Base-by-base conservation (phyloP, 2,329 filamentous ascomycete species). In the Paracoccidioides lutzii region DNA sequence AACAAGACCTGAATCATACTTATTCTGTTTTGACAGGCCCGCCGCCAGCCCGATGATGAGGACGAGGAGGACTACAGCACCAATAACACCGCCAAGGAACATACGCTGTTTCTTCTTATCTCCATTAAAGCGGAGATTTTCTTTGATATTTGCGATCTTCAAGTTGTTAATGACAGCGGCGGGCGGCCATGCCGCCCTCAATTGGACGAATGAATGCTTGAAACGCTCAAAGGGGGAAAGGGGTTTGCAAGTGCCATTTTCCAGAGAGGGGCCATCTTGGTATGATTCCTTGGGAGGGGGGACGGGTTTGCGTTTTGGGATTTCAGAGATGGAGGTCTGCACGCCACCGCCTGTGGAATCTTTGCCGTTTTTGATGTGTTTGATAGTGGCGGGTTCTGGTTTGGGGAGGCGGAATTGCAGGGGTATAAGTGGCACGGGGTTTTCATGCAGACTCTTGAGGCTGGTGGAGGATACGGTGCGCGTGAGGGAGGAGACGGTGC, bases 41-140 rank as follows among this genome's bases (percentile, higher is more conserved):
- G 67, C 65, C 10, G 65, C 64, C 35, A 72, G 57, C 4, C 67
- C 69, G 43, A 71, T 63, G 4, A 68, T 64, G 35, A 72, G 55
- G 2, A 59, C 61, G n/a, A 71, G 52, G 30, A 65, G 44, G 32
- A 63, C 33, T 8, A 43, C 32, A 3, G 48, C 60, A 10, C 58
- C 50, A 14, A 58, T 53, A 12, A 44, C 59, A 33, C 57, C 35
- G 35, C 57, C 35, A 3, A 59, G 15, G 35, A 60, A 58, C 10
- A 59, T n/a, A 15, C 43, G 43, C 32, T 54, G 49, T 37, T 57
- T 53, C 40, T 54, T 42, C 35, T 56, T 59, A 14, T 49, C 32
- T 3, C 30, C 15, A 5, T 49, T 30, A 32, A 35, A 49, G 37
- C 35, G 49, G 22, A 38, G 49, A n/a, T 51, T 49, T 35, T 7